Conservation (phyloP, 106 monocot genomes). For the Dioscorea dumetorum region DNA sequence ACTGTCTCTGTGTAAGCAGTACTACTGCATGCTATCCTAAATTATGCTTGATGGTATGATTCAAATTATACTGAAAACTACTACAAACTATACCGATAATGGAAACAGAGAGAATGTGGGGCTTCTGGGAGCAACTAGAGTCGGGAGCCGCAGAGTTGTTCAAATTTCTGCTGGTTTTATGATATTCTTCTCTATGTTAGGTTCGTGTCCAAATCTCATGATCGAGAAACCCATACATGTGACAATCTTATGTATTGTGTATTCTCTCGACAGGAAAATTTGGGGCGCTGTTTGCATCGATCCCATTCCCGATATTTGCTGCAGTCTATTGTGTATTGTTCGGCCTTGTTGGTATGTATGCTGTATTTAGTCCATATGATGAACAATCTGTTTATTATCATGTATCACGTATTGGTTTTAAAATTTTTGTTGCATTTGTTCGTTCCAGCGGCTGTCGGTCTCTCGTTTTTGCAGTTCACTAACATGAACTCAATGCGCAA, state of each 20-base stretch:
- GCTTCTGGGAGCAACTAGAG: slow-evolving; percentile 76
- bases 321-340: slow-evolving; percentile 86
- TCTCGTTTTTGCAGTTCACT: slow-evolving; percentile 98
- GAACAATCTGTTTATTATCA: not conserved
- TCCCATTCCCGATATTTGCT: slow-evolving; percentile 90
- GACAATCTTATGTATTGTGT: not conserved
- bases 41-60: too few species aligned
- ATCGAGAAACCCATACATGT: not conserved
- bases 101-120: slow-evolving; percentile 82
- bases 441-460: slow-evolving; percentile 77
- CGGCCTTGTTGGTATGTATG: slow-evolving; percentile 74
- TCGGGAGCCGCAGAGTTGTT: slow-evolving; percentile 83
- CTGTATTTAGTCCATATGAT: not conserved
- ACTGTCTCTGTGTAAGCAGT: slow-evolving; percentile 74
- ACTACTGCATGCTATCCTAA: not conserved
- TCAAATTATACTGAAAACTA: too few species aligned
- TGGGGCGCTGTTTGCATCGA: slow-evolving; percentile 96
- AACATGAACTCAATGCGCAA: slow-evolving; percentile 99
- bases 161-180: slow-evolving; percentile 97
- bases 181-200: slow-evolving; percentile 96
- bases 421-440: not conserved
- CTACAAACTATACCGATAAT: not conserved
- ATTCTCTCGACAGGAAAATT: slow-evolving; percentile 61
- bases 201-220: slow-evolving; percentile 15
- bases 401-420: not conserved